A percentile compares a stretch with the other conserved stretches of the same genome.
Evolutionary conservation across 2,329 filamentous ascomycete genomes (phyloP).

Genomic region (Aspergillus japonicus): DNA sequence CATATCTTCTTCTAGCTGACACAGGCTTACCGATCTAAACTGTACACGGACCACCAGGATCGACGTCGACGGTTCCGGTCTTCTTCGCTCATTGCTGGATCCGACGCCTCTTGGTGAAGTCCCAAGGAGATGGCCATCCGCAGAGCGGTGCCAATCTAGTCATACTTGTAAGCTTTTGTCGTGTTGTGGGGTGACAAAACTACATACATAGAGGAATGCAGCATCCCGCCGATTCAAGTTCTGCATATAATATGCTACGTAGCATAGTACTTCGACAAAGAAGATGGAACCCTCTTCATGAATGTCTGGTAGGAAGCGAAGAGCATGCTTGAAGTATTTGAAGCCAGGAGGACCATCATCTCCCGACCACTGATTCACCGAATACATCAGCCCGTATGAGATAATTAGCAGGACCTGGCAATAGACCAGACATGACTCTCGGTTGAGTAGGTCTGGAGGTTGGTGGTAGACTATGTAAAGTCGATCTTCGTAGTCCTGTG

Average conservation of each 20-base stretch:
- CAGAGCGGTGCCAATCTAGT: conserved; percentile 51
- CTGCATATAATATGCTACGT: conserved; percentile 58
- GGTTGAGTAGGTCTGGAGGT: conserved; percentile 44
- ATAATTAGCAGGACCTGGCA: conserved; percentile 55
- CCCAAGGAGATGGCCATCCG: conserved; percentile 59
- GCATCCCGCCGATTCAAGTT: conserved; percentile 57
- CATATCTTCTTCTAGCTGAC: too few species aligned
- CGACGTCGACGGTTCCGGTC: conserved; percentile 52
- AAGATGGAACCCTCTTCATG: conserved; percentile 56
- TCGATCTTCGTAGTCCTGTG: conserved; percentile 48
- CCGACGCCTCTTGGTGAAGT: conserved; percentile 54
- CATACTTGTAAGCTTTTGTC: not conserved
- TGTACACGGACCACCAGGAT: conserved; percentile 59
- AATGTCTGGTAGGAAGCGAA: conserved; percentile 55
- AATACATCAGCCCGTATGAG: conserved; percentile 58
- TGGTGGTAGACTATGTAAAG: conserved; percentile 47
- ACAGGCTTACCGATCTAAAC: conserved; percentile 46
- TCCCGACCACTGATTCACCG: conserved; percentile 56
- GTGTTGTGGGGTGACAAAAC: not conserved
- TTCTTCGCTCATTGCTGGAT: conserved; percentile 40
- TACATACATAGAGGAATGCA: conserved; percentile 51
- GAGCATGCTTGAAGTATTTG: conserved; percentile 53
- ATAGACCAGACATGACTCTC: conserved; percentile 50
- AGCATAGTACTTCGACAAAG: conserved; percentile 56
- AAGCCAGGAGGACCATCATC: conserved; percentile 56